Base-by-base conservation (phyloP, 1,284 basidiomycete species). In the Moesziomyces aphidis region DNA sequence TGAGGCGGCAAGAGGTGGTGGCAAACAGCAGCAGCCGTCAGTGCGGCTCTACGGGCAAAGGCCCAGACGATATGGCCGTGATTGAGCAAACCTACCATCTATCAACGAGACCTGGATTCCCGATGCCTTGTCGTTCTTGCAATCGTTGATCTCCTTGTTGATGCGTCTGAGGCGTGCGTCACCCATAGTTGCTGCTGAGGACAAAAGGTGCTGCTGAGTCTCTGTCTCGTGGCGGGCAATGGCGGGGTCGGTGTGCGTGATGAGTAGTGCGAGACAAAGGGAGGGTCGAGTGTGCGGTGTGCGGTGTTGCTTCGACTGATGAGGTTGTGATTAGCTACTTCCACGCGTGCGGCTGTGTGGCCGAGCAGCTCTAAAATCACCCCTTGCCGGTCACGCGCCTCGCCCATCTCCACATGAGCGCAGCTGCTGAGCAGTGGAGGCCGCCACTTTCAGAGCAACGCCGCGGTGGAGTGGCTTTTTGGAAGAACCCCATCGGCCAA, bases 91-190 rank as follows among this genome's bases (percentile, higher is more conserved):
- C 77, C 55, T 48, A 82, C 82, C 82, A 51, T 94, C 93, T 80
- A 97, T 88, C 85, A 94, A 90, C 69, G 93, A 91, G 77, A 97
- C 91, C 72, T 87, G 88, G 83, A 97, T 93, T 65, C 90, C 90
- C 34, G 93, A 94, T 17, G 90, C 88, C 88, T 91, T 93, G 88
- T 97, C 95, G 84, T 91, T 94, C 87, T 94, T 93, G 89, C 94
- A 96, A 85, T 96, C 94, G 93, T 73, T 73, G 60, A 85, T 85
- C 73, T 85, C 95, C 87, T 95, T 96, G 86, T 93, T 93, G 39
- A 97, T 91, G 80, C 94, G 88, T 76, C 94, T 89, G 58, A 95
- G 89, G 73, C 95, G 88, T 59, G 95, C 93, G 85, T 96, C 93
- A 19, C 87, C 85, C 87, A 88, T 88, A 24, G 28, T 65, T 44